These are phyloP conservation scores for Penstemon eatonii DNA, from an alignment of 257 asterid genomes.

Conservation along the genomic window DNA sequence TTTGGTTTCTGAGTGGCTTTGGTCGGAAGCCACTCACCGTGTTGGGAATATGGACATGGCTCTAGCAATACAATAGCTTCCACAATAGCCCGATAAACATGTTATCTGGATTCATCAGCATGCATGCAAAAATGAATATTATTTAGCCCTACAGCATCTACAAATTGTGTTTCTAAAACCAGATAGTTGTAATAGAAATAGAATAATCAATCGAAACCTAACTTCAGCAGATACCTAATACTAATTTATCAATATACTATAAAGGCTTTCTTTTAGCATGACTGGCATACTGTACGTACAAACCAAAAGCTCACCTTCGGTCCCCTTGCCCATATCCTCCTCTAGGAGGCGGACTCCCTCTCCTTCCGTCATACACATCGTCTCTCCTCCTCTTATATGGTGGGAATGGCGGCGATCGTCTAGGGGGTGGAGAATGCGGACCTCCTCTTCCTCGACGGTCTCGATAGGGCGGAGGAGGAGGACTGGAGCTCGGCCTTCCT, in stretches of 20 bases:
- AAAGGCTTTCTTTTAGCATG: background rate
- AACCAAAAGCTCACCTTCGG: slow-evolving; percentile 58
- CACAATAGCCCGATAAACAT: too few relatives aligned
- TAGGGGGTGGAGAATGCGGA: slow-evolving; percentile 68
- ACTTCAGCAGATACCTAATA: background rate
- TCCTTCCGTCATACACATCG: slow-evolving; percentile 72
- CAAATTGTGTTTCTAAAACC: background rate
- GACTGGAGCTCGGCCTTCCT: slow-evolving; percentile 76
- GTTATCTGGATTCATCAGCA: background rate
- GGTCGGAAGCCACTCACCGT: too few relatives aligned
- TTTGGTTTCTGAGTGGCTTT: background rate
- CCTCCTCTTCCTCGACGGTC: slow-evolving; percentile 83
- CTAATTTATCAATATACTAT: background rate
- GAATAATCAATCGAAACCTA: background rate
- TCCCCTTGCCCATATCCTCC: slow-evolving; percentile 86
- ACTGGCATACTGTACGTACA: slow-evolving; percentile 1
- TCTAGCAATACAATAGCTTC: too few relatives aligned
- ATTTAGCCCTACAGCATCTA: slow-evolving; percentile 4
- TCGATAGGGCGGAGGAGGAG: slow-evolving; percentile 83
- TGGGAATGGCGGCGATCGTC: slow-evolving; percentile 62
- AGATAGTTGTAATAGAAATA: background rate
- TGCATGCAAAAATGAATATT: background rate
- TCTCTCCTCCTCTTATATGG: slow-evolving; percentile 84
- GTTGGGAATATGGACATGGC: too few relatives aligned
- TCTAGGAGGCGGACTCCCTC: slow-evolving; percentile 74